Percentiles rank a stretch among this genome's conserved stretches.
Conservation (phyloP, 2,329 filamentous ascomycete genomes). For the Fusarium praegraminearum region DNA sequence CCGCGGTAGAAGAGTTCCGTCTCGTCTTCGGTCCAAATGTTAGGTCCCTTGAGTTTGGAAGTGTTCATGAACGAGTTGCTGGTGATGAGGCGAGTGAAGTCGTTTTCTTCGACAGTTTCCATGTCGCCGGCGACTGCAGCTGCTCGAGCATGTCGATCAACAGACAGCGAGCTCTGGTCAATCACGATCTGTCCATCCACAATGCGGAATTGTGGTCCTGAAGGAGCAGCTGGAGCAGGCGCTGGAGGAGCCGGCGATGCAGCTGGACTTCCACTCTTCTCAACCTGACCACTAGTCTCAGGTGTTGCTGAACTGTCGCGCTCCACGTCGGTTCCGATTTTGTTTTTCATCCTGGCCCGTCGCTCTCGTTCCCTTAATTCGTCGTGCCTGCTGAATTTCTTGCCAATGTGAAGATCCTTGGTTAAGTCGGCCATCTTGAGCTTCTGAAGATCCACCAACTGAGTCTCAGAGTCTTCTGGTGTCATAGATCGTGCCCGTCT, state of each 20-base stretch:
- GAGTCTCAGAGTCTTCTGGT: constrained; percentile 72
- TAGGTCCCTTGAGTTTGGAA: constrained; percentile 71
- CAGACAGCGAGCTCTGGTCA: constrained; percentile 73
- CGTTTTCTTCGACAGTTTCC: constrained; percentile 79
- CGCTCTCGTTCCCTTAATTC: constrained; percentile 77
- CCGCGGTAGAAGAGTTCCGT: constrained; percentile 83
- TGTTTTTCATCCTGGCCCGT: constrained; percentile 53
- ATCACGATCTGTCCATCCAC: constrained; percentile 80
- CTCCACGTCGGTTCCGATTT: constrained; percentile 45
- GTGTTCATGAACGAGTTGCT: constrained; percentile 73
- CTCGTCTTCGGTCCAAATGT: constrained; percentile 76
- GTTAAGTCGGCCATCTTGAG: constrained; percentile 81
- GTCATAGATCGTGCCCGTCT: constrained; percentile 63
- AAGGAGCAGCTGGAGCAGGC: constrained; percentile 47
- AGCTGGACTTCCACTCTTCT: constrained; percentile 44
- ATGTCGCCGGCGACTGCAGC: constrained; percentile 63
- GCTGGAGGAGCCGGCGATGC: constrained; percentile 44
- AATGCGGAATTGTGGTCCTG: constrained; percentile 69
- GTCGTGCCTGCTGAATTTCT: constrained; percentile 79
- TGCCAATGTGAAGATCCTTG: constrained; percentile 76
- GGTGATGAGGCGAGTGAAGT: constrained; percentile 79
- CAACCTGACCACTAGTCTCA: constrained; percentile 27
- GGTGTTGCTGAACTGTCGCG: constrained; percentile 43
- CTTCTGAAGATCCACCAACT: constrained; percentile 72
- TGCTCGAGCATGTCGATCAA: constrained; percentile 76